Evolutionary conservation across 169 alveolate genomes (phyloP).

Genomic region (Plasmodium berghei): DNA sequence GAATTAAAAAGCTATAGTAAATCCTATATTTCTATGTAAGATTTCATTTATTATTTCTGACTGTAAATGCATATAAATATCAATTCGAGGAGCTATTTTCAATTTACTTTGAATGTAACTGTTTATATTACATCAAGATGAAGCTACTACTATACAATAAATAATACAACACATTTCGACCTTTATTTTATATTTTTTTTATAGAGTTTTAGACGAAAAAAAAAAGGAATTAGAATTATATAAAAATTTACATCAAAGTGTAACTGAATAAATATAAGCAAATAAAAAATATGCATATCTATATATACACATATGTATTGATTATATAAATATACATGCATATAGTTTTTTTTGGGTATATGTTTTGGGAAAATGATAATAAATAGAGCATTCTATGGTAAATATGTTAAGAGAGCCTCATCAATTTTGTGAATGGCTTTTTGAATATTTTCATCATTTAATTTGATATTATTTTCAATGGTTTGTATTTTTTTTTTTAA

Average conservation of each 20-base stretch:
- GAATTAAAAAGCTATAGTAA: constrained; percentile 65
- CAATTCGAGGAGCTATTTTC: not conserved
- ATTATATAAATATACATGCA: not conserved
- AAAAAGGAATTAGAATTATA: constrained; percentile 58
- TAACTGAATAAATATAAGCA: constrained; percentile 13
- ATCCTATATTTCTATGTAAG: constrained; percentile 40
- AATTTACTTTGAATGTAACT: not conserved
- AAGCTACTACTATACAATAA: no score
- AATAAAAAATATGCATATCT: not conserved
- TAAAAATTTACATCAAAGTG: constrained; percentile 50
- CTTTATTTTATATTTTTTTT: constrained; percentile 6
- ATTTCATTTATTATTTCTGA: not conserved
- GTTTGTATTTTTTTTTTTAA: constrained; percentile 45
- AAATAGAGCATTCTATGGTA: not conserved
- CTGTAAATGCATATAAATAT: no score
- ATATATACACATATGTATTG: not conserved
- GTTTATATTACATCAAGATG: no score
- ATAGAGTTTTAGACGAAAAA: constrained; percentile 51
- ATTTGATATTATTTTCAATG: constrained; percentile 22
- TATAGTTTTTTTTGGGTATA: not conserved
- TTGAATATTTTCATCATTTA: constrained; percentile 38
- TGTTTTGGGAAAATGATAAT: not conserved
- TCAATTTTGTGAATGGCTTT: constrained; percentile 46
- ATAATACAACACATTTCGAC: no score
- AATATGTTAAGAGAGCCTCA: constrained; percentile 23